Conservation (phyloP, 768 basidiomycete species). For the Suillus occidentalis region DNA sequence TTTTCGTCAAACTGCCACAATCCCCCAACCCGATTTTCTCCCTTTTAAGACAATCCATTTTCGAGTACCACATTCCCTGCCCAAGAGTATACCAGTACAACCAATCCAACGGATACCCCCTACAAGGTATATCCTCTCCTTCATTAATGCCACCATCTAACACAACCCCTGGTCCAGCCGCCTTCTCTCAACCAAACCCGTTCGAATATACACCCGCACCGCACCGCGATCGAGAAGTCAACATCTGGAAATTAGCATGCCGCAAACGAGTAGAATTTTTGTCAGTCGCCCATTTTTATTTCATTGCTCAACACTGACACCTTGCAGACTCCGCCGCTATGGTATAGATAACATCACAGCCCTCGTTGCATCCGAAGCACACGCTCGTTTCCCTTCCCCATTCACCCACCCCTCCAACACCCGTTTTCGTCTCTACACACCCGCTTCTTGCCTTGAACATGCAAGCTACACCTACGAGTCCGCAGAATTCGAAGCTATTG, state of each 20-base stretch:
- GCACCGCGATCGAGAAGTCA: conserved; percentile 34
- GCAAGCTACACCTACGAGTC: conserved; percentile 32
- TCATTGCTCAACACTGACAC: neutral
- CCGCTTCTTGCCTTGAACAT: conserved; percentile 10
- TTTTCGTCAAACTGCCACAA: neutral
- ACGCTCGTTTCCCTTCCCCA: conserved; percentile 3
- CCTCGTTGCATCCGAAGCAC: conserved; percentile 30
- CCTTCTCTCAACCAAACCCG: conserved; percentile 3
- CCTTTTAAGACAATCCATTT: neutral
- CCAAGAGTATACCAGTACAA: neutral
- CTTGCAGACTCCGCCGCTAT: conserved; percentile 30
- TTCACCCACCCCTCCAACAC: conserved; percentile 7
- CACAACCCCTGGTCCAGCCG: neutral
- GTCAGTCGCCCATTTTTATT: conserved; percentile 21
- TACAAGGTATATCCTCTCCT: neutral
- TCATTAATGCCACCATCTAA: neutral
- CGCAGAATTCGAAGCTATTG: conserved; percentile 25
- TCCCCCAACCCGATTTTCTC: neutral
- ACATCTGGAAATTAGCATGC: conserved; percentile 36
- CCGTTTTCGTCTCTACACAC: conserved; percentile 32
- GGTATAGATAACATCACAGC: conserved; percentile 34
- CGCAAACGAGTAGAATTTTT: conserved; percentile 35
- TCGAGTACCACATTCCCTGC: neutral
- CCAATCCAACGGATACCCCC: conserved; percentile 1
- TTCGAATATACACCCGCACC: conserved; percentile 20